A percentile compares a stretch with the other conserved stretches of the same genome.
phyloP scores from a whole-genome alignment of 2,329 filamentous ascomycete genomes.

The Pseudocercospora musae region DNA sequence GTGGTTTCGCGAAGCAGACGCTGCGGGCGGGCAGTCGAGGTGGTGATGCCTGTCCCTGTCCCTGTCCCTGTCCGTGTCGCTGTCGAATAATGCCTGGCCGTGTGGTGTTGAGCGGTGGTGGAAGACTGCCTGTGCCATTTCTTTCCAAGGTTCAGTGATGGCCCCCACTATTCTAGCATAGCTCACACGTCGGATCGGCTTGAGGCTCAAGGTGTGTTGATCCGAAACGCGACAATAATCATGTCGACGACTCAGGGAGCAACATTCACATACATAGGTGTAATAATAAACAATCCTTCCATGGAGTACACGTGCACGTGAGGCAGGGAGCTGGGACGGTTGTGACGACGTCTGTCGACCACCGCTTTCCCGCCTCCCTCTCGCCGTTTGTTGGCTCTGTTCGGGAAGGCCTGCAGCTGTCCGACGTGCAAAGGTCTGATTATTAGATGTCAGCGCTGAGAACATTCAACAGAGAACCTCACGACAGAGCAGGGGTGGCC shows the following conservation, averaged over 20 bases:
- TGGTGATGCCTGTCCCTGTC: not conserved
- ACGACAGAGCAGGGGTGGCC: not conserved
- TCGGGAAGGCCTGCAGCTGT: not conserved
- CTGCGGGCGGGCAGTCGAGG: not conserved
- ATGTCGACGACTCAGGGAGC: not conserved
- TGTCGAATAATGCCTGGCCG: not conserved
- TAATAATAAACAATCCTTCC: not conserved
- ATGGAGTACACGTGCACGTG: not conserved
- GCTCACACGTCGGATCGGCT: not conserved
- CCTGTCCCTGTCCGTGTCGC: not conserved
- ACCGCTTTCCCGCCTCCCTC: not conserved
- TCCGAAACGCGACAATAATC: not conserved
- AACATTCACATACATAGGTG: too few species aligned
- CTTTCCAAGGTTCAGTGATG: not conserved
- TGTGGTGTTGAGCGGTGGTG: not conserved
- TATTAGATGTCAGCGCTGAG: not conserved
- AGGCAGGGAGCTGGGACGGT: not conserved
- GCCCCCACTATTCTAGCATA: slow-evolving; percentile 1
- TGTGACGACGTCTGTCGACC: not conserved
- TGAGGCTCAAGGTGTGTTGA: not conserved
- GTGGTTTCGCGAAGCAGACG: not conserved
- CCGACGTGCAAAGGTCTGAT: not conserved
- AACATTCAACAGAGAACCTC: not conserved
- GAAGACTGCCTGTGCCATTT: not conserved
- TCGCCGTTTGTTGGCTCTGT: not conserved